A percentile compares a stretch with the other conserved stretches of the same genome.
These are phyloP conservation scores for Lophiotrema nucula DNA, from an alignment of 495 filamentous ascomycete species.

Conservation along the genomic window DNA sequence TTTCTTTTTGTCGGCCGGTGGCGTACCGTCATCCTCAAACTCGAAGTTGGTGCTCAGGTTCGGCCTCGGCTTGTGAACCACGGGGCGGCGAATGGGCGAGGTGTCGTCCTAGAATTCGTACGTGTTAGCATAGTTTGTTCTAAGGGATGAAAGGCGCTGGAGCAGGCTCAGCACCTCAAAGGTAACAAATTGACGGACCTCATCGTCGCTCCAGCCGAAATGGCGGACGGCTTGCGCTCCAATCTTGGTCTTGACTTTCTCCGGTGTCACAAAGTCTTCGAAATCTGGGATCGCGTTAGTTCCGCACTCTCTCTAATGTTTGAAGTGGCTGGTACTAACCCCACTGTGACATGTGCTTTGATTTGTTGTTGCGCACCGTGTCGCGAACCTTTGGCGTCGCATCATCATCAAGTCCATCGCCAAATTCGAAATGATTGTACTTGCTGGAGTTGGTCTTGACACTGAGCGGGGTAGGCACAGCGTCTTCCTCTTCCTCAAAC, in stretches of 20 bases:
- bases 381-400: constrained; percentile 37
- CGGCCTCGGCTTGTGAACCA: constrained; percentile 65
- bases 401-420: constrained; percentile 54
- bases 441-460: constrained; percentile 68
- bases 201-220: constrained; percentile 69
- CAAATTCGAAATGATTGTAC: constrained; percentile 86
- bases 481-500: constrained; percentile 59
- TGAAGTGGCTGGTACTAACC: background rate
- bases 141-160: background rate
- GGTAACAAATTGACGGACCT: constrained; percentile 40
- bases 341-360: constrained; percentile 71
- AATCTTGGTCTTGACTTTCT: constrained; percentile 57
- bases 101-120: constrained; percentile 28
- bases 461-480: constrained; percentile 43
- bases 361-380: constrained; percentile 46
- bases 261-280: constrained; percentile 78
- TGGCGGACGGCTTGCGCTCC: constrained; percentile 60
- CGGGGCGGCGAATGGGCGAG: constrained; percentile 47
- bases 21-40: constrained; percentile 57
- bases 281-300: constrained; percentile 51
- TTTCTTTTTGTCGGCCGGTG: constrained; percentile 38
- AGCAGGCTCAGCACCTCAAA: constrained; percentile 14
- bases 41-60: constrained; percentile 81
- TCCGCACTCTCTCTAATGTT: background rate
- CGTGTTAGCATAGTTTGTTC: background rate